These are phyloP conservation scores for Venturia carpophila DNA, from an alignment of 2,329 filamentous ascomycete genomes.

Conservation along the genomic window DNA sequence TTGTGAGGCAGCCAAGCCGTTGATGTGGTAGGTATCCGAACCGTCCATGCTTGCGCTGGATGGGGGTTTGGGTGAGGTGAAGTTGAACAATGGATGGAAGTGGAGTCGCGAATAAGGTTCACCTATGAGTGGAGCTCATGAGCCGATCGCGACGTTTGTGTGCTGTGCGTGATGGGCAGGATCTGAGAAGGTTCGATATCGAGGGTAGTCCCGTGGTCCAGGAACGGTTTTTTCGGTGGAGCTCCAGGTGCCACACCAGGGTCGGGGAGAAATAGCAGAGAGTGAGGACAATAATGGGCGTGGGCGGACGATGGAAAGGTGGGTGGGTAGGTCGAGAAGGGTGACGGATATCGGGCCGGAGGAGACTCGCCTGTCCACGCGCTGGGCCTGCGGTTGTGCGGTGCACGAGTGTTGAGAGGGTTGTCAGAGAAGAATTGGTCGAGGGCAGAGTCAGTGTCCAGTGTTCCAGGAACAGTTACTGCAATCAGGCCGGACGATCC, in stretches of 20 bases:
- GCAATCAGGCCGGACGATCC: constrained; percentile 10
- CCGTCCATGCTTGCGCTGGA: background rate
- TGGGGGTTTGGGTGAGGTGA: background rate
- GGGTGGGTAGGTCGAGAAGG: background rate
- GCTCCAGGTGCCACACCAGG: background rate
- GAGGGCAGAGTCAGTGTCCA: background rate
- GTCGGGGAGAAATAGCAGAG: background rate
- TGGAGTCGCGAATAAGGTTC: constrained; percentile 4
- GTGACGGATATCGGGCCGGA: constrained; percentile 1
- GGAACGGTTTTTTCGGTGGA: constrained; percentile 1
- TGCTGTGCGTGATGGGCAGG: background rate
- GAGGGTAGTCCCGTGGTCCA: background rate
- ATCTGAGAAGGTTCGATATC: background rate
- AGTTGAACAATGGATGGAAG: background rate
- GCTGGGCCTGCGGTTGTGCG: background rate
- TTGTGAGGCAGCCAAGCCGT: constrained; percentile 8
- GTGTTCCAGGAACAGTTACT: background rate
- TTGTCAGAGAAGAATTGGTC: constrained; percentile 8
- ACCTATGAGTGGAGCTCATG: background rate
- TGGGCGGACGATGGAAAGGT: background rate
- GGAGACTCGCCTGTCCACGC: background rate
- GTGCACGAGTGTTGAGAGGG: background rate
- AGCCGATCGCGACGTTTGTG: background rate
- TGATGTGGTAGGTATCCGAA: background rate
- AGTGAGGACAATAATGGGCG: background rate